These are phyloP conservation scores for Oryza punctata DNA, from an alignment of 176 grass and related monocot genomes.

Conservation along the genomic window DNA sequence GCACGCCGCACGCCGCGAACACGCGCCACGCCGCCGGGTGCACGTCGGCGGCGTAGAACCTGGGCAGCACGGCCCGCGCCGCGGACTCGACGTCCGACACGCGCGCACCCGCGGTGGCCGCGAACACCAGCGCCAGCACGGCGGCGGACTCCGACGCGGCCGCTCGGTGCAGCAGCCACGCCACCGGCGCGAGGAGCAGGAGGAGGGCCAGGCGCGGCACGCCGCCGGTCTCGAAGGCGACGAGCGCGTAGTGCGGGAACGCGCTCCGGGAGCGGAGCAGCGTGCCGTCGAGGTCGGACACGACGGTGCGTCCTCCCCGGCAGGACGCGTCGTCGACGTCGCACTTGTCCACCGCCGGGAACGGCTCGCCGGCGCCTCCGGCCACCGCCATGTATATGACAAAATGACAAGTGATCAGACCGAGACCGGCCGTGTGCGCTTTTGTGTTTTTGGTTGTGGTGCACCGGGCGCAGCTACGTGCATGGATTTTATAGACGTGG, in stretches of 20 bases:
- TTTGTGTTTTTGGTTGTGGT: too few relatives aligned
- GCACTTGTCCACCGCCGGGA: constrained; percentile 69
- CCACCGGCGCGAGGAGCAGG: constrained; percentile 51
- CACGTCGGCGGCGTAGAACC: constrained; percentile 55
- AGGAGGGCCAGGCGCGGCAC: constrained; percentile 57
- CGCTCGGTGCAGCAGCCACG: not conserved
- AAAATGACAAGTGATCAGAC: too few relatives aligned
- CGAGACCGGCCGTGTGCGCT: too few relatives aligned
- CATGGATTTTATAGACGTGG: too few relatives aligned
- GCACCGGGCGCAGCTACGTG: too few relatives aligned
- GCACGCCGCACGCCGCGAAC: constrained; percentile 39
- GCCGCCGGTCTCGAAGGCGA: constrained; percentile 73
- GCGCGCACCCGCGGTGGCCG: too few relatives aligned
- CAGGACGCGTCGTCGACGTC: constrained; percentile 17
- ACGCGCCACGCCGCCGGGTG: constrained; percentile 44
- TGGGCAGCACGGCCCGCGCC: constrained; percentile 25
- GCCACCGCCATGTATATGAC: not conserved
- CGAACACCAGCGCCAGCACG: too few relatives aligned
- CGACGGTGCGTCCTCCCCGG: constrained; percentile 54
- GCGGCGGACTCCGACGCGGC: too few relatives aligned
- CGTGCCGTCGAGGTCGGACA: constrained; percentile 64
- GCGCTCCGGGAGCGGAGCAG: constrained; percentile 58
- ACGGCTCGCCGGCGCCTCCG: constrained; percentile 43
- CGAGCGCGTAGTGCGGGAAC: constrained; percentile 81
- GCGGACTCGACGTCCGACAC: constrained; percentile 10